These are phyloP conservation scores for Fusarium fracticaudum DNA, from an alignment of 2,329 filamentous ascomycete genomes.

Conservation along the genomic window DNA sequence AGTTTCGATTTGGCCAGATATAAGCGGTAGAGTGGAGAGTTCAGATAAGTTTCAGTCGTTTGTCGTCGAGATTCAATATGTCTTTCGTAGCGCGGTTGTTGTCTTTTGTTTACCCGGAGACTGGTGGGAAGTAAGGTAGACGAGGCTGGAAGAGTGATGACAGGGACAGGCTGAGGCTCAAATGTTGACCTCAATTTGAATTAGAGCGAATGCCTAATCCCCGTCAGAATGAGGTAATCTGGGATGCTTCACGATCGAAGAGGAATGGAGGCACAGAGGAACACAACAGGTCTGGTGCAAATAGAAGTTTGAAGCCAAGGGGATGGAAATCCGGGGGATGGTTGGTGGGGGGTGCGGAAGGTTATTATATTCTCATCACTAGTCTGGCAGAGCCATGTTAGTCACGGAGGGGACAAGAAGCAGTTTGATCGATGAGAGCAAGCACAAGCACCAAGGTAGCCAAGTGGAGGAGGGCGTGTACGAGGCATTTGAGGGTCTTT, in stretches of 20 bases:
- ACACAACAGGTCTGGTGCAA: constrained; percentile 4
- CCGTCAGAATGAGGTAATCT: constrained; percentile 13
- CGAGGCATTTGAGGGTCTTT: constrained; percentile 27
- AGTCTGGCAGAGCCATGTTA: constrained; percentile 29
- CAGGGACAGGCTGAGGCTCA: constrained; percentile 34
- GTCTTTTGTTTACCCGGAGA: constrained; percentile 9
- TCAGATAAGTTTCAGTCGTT: constrained; percentile 15
- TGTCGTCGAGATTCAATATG: constrained; percentile 8
- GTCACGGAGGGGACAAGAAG: constrained; percentile 33
- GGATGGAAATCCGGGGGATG: constrained; percentile 45
- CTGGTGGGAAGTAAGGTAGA: constrained; percentile 29
- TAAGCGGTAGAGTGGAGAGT: constrained; percentile 40
- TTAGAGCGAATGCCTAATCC: constrained; percentile 31
- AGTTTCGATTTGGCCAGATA: constrained; percentile 15
- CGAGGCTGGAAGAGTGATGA: constrained; percentile 14
- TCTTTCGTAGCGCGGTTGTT: constrained; percentile 17
- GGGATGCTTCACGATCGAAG: constrained; percentile 26
- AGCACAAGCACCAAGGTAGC: constrained; percentile 11
- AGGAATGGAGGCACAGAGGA: constrained; percentile 20
- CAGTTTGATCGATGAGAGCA: constrained; percentile 34
- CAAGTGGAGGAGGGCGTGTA: constrained; percentile 37
- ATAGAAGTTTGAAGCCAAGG: constrained; percentile 42
- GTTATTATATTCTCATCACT: constrained; percentile 45
- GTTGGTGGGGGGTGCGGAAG: constrained; percentile 45
- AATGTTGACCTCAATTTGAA: constrained; percentile 29